Evolutionary conservation across 1,284 basidiomycete genomes (phyloP), one percentile per base, ranked within the genome.

Genomic region (Puccinia polysora): DNA sequence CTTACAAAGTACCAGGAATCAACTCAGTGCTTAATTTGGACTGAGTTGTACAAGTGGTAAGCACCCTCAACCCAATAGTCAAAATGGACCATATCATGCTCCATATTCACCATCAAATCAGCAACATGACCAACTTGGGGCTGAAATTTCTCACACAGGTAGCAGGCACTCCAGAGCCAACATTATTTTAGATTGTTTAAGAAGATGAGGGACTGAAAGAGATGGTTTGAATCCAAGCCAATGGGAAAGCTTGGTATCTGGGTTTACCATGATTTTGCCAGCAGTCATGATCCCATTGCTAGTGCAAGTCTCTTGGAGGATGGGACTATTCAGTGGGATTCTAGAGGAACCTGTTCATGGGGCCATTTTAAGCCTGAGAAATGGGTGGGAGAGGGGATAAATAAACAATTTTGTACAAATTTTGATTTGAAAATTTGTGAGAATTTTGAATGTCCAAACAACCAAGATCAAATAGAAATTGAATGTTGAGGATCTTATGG

Each of bases 21-120:
- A 50, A 34, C 45, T 65, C n/a, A n/a, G 15, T 40, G 2, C 30
- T 12, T 45, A 65, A 6, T 65, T 65, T 32, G 62, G 45, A 2
- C 15, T n/a, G 28, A 50, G 32, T 30, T 36, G 20, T 30, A 23
- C 15, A 8, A 32, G 4, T 20, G 58, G 47, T 2, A 53, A 20
- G 20, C 67, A 32, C 23, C 62, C 67, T 23, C 40, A 58, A n/a
- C 36, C 67, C n/a, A 62, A 62, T 45, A 68, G 65, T 62, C 45
- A 45, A 43, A 14, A 38, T 2, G 50, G 52, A 2, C 30, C 52
- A 18, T 43, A 36, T 36, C 45, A 65, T 49, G 63, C 49, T 14
- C 23, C n/a, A n/a, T n/a, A 28, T 25, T 30, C 43, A 32, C 47
- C 59, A 4, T 40, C 59, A 5, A 62, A 62, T 25, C 23, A 18